A percentile compares a stretch with the other conserved stretches of the same genome.
These are phyloP conservation scores for Moesziomyces sp. DNA, from an alignment of 1,284 basidiomycete genomes.

Conservation along the genomic window DNA sequence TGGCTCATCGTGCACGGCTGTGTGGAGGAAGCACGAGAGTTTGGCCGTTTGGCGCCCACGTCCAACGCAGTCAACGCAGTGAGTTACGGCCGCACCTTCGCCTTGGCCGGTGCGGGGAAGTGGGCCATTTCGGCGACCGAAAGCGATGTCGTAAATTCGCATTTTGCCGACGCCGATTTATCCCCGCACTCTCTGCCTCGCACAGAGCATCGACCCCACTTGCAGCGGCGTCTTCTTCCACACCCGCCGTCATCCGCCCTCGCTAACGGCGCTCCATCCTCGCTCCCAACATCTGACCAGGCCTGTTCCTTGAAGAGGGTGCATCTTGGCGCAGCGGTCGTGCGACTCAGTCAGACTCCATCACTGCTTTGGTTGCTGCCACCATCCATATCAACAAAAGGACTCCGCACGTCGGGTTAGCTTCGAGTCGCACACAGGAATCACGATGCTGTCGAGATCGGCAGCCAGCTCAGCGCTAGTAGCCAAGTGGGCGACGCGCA, in stretches of 20 bases:
- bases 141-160: slow-evolving; percentile 21
- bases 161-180: slow-evolving; percentile 5
- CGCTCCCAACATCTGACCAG: neutral
- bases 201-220: neutral
- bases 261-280: too few relatives aligned
- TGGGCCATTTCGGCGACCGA: neutral
- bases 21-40: too few relatives aligned
- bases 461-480: slow-evolving; percentile 1
- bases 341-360: too few relatives aligned
- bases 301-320: neutral
- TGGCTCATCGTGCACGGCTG: too few relatives aligned
- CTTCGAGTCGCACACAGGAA: too few relatives aligned
- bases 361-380: too few relatives aligned
- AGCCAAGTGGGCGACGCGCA: neutral
- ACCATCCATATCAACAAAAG: too few relatives aligned
- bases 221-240: neutral
- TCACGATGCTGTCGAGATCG: slow-evolving; percentile 13
- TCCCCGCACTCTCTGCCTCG: slow-evolving; percentile 12
- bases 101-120: slow-evolving; percentile 9
- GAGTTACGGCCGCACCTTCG: too few relatives aligned
- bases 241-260: too few relatives aligned
- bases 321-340: neutral
- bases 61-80: too few relatives aligned
- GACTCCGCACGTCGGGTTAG: too few relatives aligned
- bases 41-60: too few relatives aligned